Conservation (phyloP, 2,329 filamentous ascomycete species). For the Ploettnerulaceae sp. region DNA sequence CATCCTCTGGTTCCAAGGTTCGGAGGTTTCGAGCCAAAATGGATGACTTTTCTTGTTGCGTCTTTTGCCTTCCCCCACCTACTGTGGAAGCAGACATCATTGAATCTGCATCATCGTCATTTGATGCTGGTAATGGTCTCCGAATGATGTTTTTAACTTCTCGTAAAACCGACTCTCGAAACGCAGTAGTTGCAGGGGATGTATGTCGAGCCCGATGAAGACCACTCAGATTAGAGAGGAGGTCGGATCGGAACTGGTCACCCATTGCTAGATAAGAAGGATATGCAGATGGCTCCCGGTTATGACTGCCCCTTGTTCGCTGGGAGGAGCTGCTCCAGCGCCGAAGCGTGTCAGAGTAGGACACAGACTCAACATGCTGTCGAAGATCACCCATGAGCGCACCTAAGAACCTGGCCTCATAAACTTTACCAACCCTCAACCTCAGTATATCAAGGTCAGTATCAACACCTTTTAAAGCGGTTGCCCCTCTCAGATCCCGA, state of each 20-base stretch:
- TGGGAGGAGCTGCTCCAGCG: slow-evolving; percentile 78
- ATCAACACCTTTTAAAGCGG: slow-evolving; percentile 74
- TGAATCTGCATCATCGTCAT: slow-evolving; percentile 88
- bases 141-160: slow-evolving; percentile 85
- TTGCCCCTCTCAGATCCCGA: slow-evolving; percentile 70
- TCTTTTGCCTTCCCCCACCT: slow-evolving; percentile 60
- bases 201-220: slow-evolving; percentile 79
- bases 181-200: slow-evolving; percentile 73
- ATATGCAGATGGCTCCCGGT: slow-evolving; percentile 61
- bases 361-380: slow-evolving; percentile 70
- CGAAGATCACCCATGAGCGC: slow-evolving; percentile 75
- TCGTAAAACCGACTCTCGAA: slow-evolving; percentile 75
- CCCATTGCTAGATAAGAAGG: slow-evolving; percentile 74
- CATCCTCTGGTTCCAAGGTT: slow-evolving; percentile 75
- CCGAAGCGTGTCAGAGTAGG: slow-evolving; percentile 67
- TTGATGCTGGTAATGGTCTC: slow-evolving; percentile 82
- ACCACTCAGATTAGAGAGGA: slow-evolving; percentile 66
- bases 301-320: slow-evolving; percentile 63
- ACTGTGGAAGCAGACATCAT: slow-evolving; percentile 80
- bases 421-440: slow-evolving; percentile 78
- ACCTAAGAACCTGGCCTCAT: slow-evolving; percentile 74
- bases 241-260: slow-evolving; percentile 47
- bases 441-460: slow-evolving; percentile 72
- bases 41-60: slow-evolving; percentile 83
- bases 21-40: slow-evolving; percentile 84